A percentile compares a stretch with the other conserved stretches of the same genome.
phyloP scores from a whole-genome alignment of 768 basidiomycete species.

The Zangia roseola region DNA sequence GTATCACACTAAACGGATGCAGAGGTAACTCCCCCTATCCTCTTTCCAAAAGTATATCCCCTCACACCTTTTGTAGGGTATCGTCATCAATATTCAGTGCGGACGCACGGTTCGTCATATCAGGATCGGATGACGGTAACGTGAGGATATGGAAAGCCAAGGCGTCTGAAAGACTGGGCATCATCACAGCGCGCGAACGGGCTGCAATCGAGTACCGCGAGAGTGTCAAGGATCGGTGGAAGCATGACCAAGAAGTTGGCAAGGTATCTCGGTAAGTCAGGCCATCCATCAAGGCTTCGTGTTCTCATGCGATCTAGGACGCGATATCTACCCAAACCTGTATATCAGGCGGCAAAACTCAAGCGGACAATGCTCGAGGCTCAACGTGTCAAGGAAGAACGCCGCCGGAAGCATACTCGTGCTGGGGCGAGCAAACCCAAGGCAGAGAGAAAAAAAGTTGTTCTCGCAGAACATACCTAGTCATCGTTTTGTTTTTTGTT shows the following conservation, averaged over 20 bases:
- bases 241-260: constrained; percentile 76
- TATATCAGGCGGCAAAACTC: constrained; percentile 83
- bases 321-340: constrained; percentile 87
- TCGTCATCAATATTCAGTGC: constrained; percentile 85
- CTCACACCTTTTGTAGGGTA: constrained; percentile 49
- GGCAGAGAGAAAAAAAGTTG: constrained; percentile 86
- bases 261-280: constrained; percentile 71
- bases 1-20: constrained; percentile 99
- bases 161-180: constrained; percentile 88
- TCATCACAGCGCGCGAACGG: constrained; percentile 86
- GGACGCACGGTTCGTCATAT: constrained; percentile 87
- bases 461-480: constrained; percentile 71
- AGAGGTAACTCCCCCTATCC: constrained; percentile 53
- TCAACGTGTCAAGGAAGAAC: constrained; percentile 87
- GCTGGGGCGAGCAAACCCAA: constrained; percentile 85
- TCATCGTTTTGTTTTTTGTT: constrained; percentile 11
- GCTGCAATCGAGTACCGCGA: constrained; percentile 92
- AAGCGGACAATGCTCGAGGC: constrained; percentile 94
- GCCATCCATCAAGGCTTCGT: neutral
- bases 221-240: constrained; percentile 86
- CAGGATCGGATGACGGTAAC: constrained; percentile 94
- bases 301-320: constrained; percentile 40
- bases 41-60: neutral
- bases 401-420: constrained; percentile 85
- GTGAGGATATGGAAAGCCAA: constrained; percentile 94